These are phyloP conservation scores for Umbelopsis sp. DNA, from an alignment of 192 early-diverging fungal species.

Conservation along the genomic window DNA sequence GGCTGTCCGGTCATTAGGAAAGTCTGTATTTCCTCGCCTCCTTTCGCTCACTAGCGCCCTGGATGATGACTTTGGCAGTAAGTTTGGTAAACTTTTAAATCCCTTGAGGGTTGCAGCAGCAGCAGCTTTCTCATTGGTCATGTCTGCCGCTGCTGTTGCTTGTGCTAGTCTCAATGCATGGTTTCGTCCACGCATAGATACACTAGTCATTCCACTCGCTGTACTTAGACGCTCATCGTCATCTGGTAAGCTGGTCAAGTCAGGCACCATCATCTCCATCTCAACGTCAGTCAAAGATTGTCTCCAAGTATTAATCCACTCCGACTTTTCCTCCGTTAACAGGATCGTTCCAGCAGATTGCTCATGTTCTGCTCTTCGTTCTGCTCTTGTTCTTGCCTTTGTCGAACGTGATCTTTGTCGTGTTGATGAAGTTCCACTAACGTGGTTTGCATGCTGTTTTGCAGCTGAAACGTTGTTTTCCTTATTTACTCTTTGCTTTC, in stretches of 20 bases:
- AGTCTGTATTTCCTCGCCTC: slow-evolving; percentile 2
- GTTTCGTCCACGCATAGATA: slow-evolving; percentile 5
- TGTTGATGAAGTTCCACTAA: not conserved
- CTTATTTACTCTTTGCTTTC: not conserved
- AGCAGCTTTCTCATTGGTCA: not conserved
- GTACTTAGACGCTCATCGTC: not conserved
- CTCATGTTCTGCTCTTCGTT: slow-evolving; percentile 8
- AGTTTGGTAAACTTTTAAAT: slow-evolving; percentile 8
- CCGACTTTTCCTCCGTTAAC: slow-evolving; percentile 1
- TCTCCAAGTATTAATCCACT: slow-evolving; percentile 10
- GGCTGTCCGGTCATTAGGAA: not conserved
- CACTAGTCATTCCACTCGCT: slow-evolving; percentile 4
- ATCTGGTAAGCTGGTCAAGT: slow-evolving; percentile 1
- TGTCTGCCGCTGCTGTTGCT: not conserved
- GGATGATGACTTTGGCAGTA: slow-evolving; percentile 1
- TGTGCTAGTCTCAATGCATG: not conserved
- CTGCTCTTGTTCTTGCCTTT: slow-evolving; percentile 2
- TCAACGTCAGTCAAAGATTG: slow-evolving; percentile 6
- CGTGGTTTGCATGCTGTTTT: not conserved
- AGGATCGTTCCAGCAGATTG: not conserved
- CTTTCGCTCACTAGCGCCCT: not conserved
- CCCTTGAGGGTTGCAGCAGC: slow-evolving; percentile 6
- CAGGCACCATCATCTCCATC: slow-evolving; percentile 16
- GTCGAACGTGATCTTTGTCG: slow-evolving; percentile 5
- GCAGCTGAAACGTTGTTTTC: not conserved